Conservation (phyloP, 257 asterid species). For the Lantana camara region DNA sequence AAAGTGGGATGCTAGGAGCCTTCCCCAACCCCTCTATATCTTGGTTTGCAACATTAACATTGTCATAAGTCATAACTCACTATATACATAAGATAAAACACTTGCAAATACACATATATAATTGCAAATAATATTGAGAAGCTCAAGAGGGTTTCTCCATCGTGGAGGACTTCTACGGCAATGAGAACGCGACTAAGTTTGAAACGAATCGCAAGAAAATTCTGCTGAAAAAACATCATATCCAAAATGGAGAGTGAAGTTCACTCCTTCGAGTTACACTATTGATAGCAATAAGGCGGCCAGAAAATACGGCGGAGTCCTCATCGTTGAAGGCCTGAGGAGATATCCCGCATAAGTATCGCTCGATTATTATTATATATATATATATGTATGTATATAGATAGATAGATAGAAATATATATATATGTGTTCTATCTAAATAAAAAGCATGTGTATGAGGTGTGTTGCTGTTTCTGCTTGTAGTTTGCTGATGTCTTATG, state of each 20-base stretch:
- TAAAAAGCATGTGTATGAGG: no score
- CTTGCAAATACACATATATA: no score
- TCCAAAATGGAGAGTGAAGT: not conserved
- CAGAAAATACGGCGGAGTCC: conserved; percentile 23
- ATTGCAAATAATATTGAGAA: no score
- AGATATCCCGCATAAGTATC: not conserved
- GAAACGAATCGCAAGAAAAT: not conserved
- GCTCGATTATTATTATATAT: no score
- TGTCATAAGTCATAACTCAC: not conserved
- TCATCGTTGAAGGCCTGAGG: not conserved
- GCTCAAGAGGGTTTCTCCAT: conserved; percentile 29
- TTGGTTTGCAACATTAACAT: no score
- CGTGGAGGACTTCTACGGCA: conserved; percentile 14
- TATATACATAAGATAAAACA: not conserved
- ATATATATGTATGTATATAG: no score
- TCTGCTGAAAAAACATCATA: conserved; percentile 7
- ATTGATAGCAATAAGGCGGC: conserved; percentile 35
- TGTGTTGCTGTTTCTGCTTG: no score
- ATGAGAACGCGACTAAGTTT: not conserved
- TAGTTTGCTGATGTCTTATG: no score
- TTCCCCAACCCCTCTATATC: no score
- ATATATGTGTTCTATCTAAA: no score
- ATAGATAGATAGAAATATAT: no score
- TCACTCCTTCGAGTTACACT: not conserved
- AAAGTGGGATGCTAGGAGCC: no score